phyloP scores from a whole-genome alignment of 192 early-diverging fungal species.

The Polychytrium aggregatum region DNA sequence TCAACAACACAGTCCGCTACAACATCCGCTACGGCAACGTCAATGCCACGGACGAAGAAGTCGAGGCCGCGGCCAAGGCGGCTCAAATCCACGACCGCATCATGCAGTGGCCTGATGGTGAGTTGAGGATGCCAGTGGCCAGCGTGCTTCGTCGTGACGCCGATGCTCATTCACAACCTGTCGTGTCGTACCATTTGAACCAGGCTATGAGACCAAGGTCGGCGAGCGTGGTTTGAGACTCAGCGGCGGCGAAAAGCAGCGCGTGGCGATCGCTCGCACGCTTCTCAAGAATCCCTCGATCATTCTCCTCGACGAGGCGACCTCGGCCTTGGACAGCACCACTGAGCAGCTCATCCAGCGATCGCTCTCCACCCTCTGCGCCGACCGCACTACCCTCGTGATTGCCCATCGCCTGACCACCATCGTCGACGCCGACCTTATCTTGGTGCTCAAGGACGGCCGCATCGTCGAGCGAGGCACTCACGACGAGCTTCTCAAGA shows the following conservation, averaged over 20 bases:
- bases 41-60: conserved; percentile 55
- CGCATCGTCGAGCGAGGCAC: conserved; percentile 48
- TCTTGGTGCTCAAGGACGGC: conserved; percentile 77
- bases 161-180: not conserved
- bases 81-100: conserved; percentile 79
- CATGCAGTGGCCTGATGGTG: conserved; percentile 59
- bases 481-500: conserved; percentile 37
- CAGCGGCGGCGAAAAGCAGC: conserved; percentile 86
- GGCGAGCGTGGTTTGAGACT: conserved; percentile 56
- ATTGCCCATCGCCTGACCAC: conserved; percentile 69
- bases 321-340: conserved; percentile 63
- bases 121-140: too few species aligned
- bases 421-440: conserved; percentile 59
- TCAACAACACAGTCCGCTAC: conserved; percentile 90
- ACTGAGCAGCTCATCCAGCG: conserved; percentile 89
- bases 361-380: conserved; percentile 61
- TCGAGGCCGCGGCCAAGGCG: conserved; percentile 55
- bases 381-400: conserved; percentile 71
- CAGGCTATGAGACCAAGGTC: conserved; percentile 40
- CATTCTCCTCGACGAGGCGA: conserved; percentile 88
- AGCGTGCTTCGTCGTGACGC: not conserved
- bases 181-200: not conserved
- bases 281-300: conserved; percentile 63
- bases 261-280: conserved; percentile 76
- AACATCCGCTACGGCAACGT: conserved; percentile 77